These are phyloP conservation scores for Candida schatavii DNA, from an alignment of 805 yeast genomes.

Conservation along the genomic window DNA sequence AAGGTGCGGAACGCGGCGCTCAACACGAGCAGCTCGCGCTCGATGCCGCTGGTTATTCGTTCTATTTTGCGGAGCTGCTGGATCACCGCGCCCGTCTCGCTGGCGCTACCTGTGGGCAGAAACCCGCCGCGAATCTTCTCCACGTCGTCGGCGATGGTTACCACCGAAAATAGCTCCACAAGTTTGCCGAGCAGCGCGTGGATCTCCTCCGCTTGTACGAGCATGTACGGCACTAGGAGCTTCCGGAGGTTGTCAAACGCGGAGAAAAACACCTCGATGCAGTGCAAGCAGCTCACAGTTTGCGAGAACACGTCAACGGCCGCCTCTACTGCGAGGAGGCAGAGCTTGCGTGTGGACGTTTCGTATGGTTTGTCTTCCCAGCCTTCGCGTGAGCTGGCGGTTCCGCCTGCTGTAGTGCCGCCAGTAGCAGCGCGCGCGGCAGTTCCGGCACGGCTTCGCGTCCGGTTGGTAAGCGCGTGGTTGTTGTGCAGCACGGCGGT, in stretches of 20 bases:
- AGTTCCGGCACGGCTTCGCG: too few relatives aligned
- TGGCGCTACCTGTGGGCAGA: not conserved
- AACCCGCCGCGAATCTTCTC: constrained; percentile 9
- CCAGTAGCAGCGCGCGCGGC: constrained; percentile 18
- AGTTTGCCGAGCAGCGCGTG: constrained; percentile 24
- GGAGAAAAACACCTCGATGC: constrained; percentile 38
- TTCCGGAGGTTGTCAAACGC: constrained; percentile 37
- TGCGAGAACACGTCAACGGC: constrained; percentile 15
- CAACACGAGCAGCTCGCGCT: constrained; percentile 30
- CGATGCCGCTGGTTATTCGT: constrained; percentile 36
- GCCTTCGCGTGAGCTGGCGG: not conserved
- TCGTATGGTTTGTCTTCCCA: constrained; percentile 31
- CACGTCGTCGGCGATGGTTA: constrained; percentile 31
- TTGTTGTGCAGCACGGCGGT: not conserved
- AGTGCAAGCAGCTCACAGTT: constrained; percentile 24
- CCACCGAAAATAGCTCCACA: constrained; percentile 23
- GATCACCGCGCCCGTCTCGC: constrained; percentile 19
- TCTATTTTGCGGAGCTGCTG: constrained; percentile 34
- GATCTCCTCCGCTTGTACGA: constrained; percentile 29
- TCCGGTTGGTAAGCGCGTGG: not conserved
- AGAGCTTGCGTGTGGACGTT: constrained; percentile 16
- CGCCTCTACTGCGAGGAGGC: constrained; percentile 16
- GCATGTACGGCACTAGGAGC: constrained; percentile 33
- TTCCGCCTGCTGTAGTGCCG: constrained; percentile 8
- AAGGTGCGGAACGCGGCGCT: constrained; percentile 28